Conservation (phyloP, 2,329 filamentous ascomycete species). For the Coleophoma crateriformis region DNA sequence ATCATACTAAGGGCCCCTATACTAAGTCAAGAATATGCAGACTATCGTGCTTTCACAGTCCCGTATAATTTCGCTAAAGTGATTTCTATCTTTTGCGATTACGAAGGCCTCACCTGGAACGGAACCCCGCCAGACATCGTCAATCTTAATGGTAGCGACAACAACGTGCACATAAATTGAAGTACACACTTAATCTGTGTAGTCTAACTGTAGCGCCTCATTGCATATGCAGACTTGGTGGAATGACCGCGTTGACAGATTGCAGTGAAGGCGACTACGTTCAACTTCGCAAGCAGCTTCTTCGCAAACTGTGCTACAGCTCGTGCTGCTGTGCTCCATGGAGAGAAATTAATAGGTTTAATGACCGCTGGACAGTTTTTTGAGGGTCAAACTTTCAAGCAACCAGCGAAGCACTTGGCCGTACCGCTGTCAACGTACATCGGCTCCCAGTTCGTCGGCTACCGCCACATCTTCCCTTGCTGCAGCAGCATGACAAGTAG, state of each 20-base stretch:
- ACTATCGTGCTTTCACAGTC: constrained; percentile 7
- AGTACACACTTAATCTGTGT: too few relatives aligned
- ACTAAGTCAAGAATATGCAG: too few relatives aligned
- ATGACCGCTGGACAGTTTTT: constrained; percentile 14
- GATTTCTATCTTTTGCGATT: constrained; percentile 20
- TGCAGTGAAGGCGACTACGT: constrained; percentile 17
- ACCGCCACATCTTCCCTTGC: too few relatives aligned
- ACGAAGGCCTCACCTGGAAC: constrained; percentile 20
- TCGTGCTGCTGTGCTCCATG: constrained; percentile 11
- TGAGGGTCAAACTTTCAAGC: constrained; percentile 10
- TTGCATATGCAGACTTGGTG: constrained; percentile 17
- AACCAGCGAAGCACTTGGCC: not conserved
- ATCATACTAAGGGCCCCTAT: too few relatives aligned
- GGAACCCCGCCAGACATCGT: constrained; percentile 12
- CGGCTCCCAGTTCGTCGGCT: not conserved
- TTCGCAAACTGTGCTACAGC: constrained; percentile 16
- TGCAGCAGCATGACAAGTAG: too few relatives aligned
- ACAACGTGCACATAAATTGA: too few relatives aligned
- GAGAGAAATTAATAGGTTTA: constrained; percentile 13
- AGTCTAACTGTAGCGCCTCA: constrained; percentile 6
- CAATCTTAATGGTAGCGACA: constrained; percentile 19
- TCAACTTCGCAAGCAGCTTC: constrained; percentile 21
- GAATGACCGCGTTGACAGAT: constrained; percentile 13
- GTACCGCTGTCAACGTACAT: not conserved
- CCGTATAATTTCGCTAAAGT: constrained; percentile 20